Percentiles rank a stretch among this genome's conserved stretches.
Evolutionary conservation across 108 stramenopile species (phyloP).

Genomic region (Craspedostauros australis): DNA sequence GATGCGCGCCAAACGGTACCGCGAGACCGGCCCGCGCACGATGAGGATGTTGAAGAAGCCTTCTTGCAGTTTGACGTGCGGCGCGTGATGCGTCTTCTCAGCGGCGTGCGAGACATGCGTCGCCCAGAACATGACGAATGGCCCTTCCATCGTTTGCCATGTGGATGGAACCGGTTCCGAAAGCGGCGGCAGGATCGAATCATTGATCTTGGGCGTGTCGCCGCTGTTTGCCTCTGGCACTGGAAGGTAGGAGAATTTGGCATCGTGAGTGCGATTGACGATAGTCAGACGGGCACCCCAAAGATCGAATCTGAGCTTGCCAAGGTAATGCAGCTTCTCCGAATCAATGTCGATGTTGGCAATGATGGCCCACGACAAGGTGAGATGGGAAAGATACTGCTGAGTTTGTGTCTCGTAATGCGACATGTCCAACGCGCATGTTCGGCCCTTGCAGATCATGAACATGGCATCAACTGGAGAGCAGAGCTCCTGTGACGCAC

Average conservation of each 20-base stretch:
- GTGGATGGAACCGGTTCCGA: slow-evolving; percentile 36
- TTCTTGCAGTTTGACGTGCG: slow-evolving; percentile 63
- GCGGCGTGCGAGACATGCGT: slow-evolving; percentile 67
- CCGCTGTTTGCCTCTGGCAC: slow-evolving; percentile 3
- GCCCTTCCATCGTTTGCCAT: slow-evolving; percentile 64
- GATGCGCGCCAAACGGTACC: slow-evolving; percentile 46
- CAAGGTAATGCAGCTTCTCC: slow-evolving; percentile 65
- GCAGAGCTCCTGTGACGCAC: slow-evolving; percentile 36
- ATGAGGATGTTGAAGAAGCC: slow-evolving; percentile 75
- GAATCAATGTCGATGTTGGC: slow-evolving; percentile 88
- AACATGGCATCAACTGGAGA: slow-evolving; percentile 57
- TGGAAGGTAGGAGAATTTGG: slow-evolving; percentile 67
- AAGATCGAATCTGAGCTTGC: slow-evolving; percentile 65
- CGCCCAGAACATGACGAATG: slow-evolving; percentile 81
- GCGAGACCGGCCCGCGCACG: slow-evolving; percentile 44
- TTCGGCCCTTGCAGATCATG: slow-evolving; percentile 63
- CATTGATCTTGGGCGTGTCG: background rate
- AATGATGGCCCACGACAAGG: slow-evolving; percentile 80
- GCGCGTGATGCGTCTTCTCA: slow-evolving; percentile 50
- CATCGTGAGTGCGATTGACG: slow-evolving; percentile 49
- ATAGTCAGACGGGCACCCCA: slow-evolving; percentile 72
- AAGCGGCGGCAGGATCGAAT: slow-evolving; percentile 42
- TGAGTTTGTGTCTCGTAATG: slow-evolving; percentile 41
- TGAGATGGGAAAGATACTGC: slow-evolving; percentile 64
- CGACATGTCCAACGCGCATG: slow-evolving; percentile 50